phyloP scores from a whole-genome alignment of 371 early-diverging fungal genomes.

The Rhizopus stolonifer region DNA sequence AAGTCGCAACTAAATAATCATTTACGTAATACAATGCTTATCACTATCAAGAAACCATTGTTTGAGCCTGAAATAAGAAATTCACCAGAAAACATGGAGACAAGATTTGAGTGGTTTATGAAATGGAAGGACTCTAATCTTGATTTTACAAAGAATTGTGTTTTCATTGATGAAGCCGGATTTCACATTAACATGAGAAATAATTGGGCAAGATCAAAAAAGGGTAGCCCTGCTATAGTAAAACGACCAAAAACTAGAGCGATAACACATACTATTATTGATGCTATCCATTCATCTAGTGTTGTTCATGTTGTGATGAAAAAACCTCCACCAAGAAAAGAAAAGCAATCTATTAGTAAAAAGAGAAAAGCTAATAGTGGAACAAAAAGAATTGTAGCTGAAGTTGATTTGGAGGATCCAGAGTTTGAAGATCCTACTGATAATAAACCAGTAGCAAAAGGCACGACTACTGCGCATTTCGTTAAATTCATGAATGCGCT shows the following conservation, averaged over 20 bases:
- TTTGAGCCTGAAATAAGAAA: constrained; percentile 15
- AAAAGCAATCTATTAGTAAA: constrained; percentile 15
- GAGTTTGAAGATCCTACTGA: constrained; percentile 9
- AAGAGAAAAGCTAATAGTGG: constrained; percentile 13
- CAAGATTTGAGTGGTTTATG: constrained; percentile 8
- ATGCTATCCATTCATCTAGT: constrained; percentile 14
- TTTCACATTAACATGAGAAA: constrained; percentile 14
- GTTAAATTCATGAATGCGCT: constrained; percentile 16
- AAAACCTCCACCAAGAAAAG: constrained; percentile 14
- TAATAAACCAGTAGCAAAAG: constrained; percentile 14
- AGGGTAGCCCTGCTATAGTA: constrained; percentile 12
- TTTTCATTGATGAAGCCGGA: constrained; percentile 13
- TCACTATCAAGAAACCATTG: constrained; percentile 8
- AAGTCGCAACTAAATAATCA: constrained; percentile 16
- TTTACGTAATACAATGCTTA: constrained; percentile 16
- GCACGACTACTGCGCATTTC: constrained; percentile 15
- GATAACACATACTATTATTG: constrained; percentile 14
- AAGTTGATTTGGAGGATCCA: constrained; percentile 9
- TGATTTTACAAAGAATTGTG: constrained; percentile 14
- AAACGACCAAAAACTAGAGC: constrained; percentile 9
- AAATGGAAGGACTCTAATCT: constrained; percentile 17
- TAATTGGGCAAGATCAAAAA: constrained; percentile 13
- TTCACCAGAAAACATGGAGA: constrained; percentile 4
- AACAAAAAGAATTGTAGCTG: constrained; percentile 8
- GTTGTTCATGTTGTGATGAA: constrained; percentile 17